Percentiles rank a stretch among this genome's conserved stretches.
Conservation (phyloP, 208 protist species). For the Phytomonas francai region DNA sequence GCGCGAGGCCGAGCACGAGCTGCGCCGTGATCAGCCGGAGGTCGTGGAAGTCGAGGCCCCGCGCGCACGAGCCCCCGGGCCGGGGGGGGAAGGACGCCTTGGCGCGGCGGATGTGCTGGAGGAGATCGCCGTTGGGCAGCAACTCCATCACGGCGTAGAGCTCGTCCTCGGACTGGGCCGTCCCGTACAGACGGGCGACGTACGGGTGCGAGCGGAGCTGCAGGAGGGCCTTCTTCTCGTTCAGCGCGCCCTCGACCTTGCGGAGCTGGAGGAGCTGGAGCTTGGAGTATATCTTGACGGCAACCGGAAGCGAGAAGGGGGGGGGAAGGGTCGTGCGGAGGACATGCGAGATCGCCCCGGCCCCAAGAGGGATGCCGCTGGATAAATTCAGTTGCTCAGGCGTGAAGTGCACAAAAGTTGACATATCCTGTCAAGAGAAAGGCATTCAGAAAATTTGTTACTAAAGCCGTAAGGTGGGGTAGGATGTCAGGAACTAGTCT, state of each 20-base stretch:
- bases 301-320: conserved; percentile 31
- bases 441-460: neutral
- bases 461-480: neutral
- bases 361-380: conserved; percentile 46
- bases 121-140: conserved; percentile 89
- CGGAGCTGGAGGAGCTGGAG: conserved; percentile 79
- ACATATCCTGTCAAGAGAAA: neutral
- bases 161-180: conserved; percentile 83
- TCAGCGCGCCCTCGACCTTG: conserved; percentile 73
- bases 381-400: conserved; percentile 55
- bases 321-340: conserved; percentile 33
- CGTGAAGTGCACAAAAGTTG: conserved; percentile 34
- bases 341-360: conserved; percentile 83
- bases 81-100: conserved; percentile 15
- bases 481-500: neutral
- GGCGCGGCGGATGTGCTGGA: conserved; percentile 72
- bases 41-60: conserved; percentile 73
- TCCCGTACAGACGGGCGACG: conserved; percentile 78
- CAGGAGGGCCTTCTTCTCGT: conserved; percentile 74
- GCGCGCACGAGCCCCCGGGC: conserved; percentile 26
- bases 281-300: conserved; percentile 87
- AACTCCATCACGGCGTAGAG: conserved; percentile 92
- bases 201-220: conserved; percentile 63
- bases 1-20: conserved; percentile 53
- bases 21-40: conserved; percentile 82